Percentiles rank a stretch among this genome's conserved stretches.
Conservation (phyloP, 306 rosid species). For the Malus sylvestris region DNA sequence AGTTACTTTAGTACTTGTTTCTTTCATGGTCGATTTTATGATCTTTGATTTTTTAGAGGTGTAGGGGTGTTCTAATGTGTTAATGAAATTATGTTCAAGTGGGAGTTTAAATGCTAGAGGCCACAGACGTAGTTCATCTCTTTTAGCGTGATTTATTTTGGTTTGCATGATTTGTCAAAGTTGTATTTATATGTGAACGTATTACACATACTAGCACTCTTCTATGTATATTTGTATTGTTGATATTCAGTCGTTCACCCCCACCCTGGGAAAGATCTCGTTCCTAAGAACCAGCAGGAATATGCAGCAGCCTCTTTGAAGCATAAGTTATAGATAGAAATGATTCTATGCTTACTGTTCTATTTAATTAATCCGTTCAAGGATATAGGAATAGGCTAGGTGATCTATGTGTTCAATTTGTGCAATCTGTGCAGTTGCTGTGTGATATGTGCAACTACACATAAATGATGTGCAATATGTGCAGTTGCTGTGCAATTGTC, state of each 20-base stretch:
- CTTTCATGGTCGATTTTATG: background rate
- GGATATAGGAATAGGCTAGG: too few relatives aligned
- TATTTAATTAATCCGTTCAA: too few relatives aligned
- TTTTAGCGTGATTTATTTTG: background rate
- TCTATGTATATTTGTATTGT: background rate
- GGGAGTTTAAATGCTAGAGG: background rate
- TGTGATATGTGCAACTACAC: too few relatives aligned
- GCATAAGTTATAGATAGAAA: too few relatives aligned
- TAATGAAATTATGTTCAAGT: background rate
- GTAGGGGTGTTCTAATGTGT: background rate
- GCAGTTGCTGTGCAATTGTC: too few relatives aligned
- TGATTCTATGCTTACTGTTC: too few relatives aligned
- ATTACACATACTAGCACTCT: background rate
- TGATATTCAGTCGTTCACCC: slow-evolving; percentile 57
- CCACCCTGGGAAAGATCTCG: slow-evolving; percentile 29
- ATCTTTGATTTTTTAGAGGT: background rate
- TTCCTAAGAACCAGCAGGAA: slow-evolving; percentile 29
- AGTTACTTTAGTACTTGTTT: too few relatives aligned
- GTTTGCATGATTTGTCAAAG: too few relatives aligned
- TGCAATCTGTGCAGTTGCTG: too few relatives aligned
- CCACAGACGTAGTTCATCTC: background rate
- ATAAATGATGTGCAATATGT: too few relatives aligned
- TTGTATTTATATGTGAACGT: background rate
- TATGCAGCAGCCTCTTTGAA: slow-evolving; percentile 7
- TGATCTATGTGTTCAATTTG: too few relatives aligned